phyloP scores from a whole-genome alignment of 2,329 filamentous ascomycete species.

The Coniella vitis region DNA sequence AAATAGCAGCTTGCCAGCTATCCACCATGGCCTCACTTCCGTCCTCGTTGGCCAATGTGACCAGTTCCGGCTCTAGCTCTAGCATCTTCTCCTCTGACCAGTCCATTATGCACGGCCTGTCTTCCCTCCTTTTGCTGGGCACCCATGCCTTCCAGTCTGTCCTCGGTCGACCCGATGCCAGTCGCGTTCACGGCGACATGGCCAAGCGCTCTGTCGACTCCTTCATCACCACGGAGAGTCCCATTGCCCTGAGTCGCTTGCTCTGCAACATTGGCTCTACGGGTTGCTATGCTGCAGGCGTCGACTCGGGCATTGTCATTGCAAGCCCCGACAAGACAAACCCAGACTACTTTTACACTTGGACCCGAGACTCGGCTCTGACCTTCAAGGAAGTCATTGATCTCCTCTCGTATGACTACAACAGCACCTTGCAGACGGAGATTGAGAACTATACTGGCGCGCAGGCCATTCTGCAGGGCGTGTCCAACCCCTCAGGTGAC shows the following conservation, averaged over 20 bases:
- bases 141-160: conserved; percentile 44
- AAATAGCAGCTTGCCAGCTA: conserved; percentile 3
- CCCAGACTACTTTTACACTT: conserved; percentile 67
- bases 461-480: conserved; percentile 59
- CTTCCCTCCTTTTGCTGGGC: conserved; percentile 44
- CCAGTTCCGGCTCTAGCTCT: not conserved
- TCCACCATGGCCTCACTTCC: conserved; percentile 3
- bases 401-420: conserved; percentile 52
- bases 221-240: conserved; percentile 46
- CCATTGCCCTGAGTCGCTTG: conserved; percentile 44
- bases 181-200: conserved; percentile 28
- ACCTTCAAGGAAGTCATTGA: conserved; percentile 65
- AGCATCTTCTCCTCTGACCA: not conserved
- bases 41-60: conserved; percentile 5
- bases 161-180: conserved; percentile 37
- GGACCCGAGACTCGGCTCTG: conserved; percentile 69
- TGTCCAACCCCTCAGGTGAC: conserved; percentile 62
- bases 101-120: conserved; percentile 24
- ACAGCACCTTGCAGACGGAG: conserved; percentile 47
- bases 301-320: conserved; percentile 45
- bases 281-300: conserved; percentile 43
- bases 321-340: conserved; percentile 47
- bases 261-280: conserved; percentile 53
- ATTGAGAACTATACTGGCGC: conserved; percentile 64
- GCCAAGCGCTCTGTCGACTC: conserved; percentile 43